Base-by-base conservation (phyloP, 139 green algal genomes). In the Micromonas commoda region DNA sequence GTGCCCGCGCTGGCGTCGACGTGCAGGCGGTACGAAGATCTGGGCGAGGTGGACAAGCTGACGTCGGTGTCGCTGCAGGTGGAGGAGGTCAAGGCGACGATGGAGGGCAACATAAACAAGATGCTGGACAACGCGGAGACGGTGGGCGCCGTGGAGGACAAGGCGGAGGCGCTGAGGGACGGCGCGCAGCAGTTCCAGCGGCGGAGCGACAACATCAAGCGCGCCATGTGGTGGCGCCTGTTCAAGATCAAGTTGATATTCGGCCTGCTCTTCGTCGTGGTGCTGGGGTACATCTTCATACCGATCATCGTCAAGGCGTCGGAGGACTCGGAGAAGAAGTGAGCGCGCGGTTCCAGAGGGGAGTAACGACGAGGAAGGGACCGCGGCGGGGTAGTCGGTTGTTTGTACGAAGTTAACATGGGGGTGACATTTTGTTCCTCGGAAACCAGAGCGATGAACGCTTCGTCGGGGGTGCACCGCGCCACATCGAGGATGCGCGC, bases 81-180 rank as follows among this genome's bases (percentile, higher is more conserved):
- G 65, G 31, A 82, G 9, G 77, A 82, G 77, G 77, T 82, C n/a
- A 82, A 82, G 77, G 45, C 53, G 68, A 37, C 78, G 16, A 76
- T 82, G 66, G 77, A 82, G 66, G 37, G 54, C 5, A 82, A 82
- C 54, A 78, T 82, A 4, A 82, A 82, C 77, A 68, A 52, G 45
- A 64, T 82, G 68, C 77, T 82, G 32, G 26, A 77, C 23, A 82
- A 82, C 77, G 38, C 68, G 66, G 77, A 82, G n/a, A 69, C 37
- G 24, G 33, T 82, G 28, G 54, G 37, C 29, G 67, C 23, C 3
- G 68, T 77, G 29, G 68, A 82, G 68, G 60, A 76, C 45, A 82
- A 82, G 68, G 74, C 34, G 19, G 73, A 80, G 73, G 64, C 31
- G 3, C 51, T 80, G 54, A 24, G n/a, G 16, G 29, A 24, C 31